Conservation (phyloP, 2,329 filamentous ascomycete genomes). For the Paraconiothyrium brasiliense region DNA sequence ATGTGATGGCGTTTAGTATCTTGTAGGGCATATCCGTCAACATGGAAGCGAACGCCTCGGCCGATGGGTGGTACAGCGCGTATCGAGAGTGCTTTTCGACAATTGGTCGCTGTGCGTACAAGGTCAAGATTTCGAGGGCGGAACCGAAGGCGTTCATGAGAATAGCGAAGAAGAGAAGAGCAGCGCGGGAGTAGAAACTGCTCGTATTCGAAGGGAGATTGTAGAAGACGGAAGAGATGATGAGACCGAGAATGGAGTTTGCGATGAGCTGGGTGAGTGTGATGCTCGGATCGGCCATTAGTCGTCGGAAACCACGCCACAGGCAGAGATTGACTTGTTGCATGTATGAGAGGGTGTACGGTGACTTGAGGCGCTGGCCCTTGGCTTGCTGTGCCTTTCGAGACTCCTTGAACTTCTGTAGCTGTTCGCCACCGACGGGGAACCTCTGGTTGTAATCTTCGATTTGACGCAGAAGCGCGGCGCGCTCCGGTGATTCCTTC, state of each 20-base stretch:
- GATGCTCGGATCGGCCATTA: slow-evolving; percentile 79
- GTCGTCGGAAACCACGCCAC: slow-evolving; percentile 79
- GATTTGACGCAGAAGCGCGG: slow-evolving; percentile 55
- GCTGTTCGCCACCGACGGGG: slow-evolving; percentile 56
- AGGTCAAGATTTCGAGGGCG: slow-evolving; percentile 82
- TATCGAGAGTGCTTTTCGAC: slow-evolving; percentile 91
- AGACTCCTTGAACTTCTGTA: slow-evolving; percentile 57
- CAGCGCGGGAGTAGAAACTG: slow-evolving; percentile 82
- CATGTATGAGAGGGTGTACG: slow-evolving; percentile 80
- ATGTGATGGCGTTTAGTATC: slow-evolving; percentile 74
- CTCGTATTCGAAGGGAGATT: slow-evolving; percentile 71
- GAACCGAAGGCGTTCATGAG: slow-evolving; percentile 86
- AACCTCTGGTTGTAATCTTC: slow-evolving; percentile 58
- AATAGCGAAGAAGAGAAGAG: slow-evolving; percentile 86
- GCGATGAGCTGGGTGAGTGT: slow-evolving; percentile 74
- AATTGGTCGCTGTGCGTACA: slow-evolving; percentile 89
- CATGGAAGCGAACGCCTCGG: slow-evolving; percentile 89
- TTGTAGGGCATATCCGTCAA: slow-evolving; percentile 87
- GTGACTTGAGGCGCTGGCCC: slow-evolving; percentile 70
- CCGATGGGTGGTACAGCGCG: slow-evolving; percentile 87
- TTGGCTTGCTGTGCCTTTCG: slow-evolving; percentile 59
- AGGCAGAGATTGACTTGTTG: slow-evolving; percentile 84
- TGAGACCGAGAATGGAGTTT: slow-evolving; percentile 79
- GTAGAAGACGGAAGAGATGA: slow-evolving; percentile 84
- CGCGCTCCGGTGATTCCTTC: slow-evolving; percentile 63